Evolutionary conservation across 2,329 filamentous ascomycete genomes (phyloP).

Genomic region (Fusarium sp.): DNA sequence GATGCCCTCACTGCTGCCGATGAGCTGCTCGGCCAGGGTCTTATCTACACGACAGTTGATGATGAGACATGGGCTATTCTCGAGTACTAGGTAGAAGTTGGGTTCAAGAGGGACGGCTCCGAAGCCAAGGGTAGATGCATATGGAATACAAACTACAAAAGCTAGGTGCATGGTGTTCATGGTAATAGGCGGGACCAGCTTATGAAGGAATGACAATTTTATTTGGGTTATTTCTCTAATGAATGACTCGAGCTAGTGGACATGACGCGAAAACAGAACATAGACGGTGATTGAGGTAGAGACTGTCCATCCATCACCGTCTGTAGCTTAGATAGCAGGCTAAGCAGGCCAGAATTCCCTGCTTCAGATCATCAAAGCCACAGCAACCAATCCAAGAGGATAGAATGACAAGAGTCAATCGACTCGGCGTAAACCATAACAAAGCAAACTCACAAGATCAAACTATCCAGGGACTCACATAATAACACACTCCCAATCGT

Average conservation of each 20-base stretch:
- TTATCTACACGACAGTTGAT: conserved; percentile 92
- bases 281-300: conserved; percentile 33
- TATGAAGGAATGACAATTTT: conserved; percentile 46
- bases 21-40: conserved; percentile 77
- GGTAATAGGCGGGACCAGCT: conserved; percentile 35
- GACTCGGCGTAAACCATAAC: neutral
- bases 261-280: conserved; percentile 23
- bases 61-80: conserved; percentile 92
- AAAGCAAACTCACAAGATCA: neutral
- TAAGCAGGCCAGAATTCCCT: conserved; percentile 11
- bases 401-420: conserved; percentile 15
- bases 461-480: conserved; percentile 30
- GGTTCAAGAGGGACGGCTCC: neutral
- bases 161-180: conserved; percentile 44
- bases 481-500: conserved; percentile 25
- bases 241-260: conserved; percentile 45
- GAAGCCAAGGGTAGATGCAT: conserved; percentile 5
- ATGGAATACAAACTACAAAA: conserved; percentile 25
- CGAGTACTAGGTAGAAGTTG: conserved; percentile 63
- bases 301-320: conserved; percentile 29
- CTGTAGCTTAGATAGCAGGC: neutral
- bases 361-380: conserved; percentile 7
- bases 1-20: conserved; percentile 84
- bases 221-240: conserved; percentile 37
- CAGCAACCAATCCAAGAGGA: neutral